phyloP scores from a whole-genome alignment of 805 yeast species.

The Zygotorulaspora sp. region DNA sequence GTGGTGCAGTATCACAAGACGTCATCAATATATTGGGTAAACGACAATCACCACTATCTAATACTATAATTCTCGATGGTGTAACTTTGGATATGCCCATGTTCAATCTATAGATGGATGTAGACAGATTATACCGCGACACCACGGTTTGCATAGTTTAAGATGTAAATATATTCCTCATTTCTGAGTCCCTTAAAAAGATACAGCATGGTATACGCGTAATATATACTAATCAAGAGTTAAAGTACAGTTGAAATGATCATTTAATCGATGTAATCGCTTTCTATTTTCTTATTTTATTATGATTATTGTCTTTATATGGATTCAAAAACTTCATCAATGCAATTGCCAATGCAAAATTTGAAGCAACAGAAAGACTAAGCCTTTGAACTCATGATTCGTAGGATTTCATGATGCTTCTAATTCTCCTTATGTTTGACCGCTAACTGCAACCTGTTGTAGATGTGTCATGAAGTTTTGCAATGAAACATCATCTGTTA shows the following conservation, averaged over 20 bases:
- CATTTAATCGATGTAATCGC: not conserved
- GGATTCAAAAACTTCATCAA: no score
- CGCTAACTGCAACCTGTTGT: slow-evolving; percentile 79
- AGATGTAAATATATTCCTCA: no score
- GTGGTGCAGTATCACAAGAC: slow-evolving; percentile 89
- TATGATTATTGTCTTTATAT: no score
- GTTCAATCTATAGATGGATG: slow-evolving; percentile 36
- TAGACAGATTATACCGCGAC: not conserved
- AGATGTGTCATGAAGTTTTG: slow-evolving; percentile 94
- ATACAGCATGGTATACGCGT: no score
- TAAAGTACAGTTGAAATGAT: not conserved
- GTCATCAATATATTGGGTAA: slow-evolving; percentile 75
- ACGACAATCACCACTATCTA: slow-evolving; percentile 77
- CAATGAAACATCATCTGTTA: slow-evolving; percentile 93
- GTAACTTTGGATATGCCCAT: slow-evolving; percentile 70
- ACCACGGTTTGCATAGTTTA: no score
- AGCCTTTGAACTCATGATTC: no score
- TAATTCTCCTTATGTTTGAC: slow-evolving; percentile 29
- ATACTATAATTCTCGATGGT: slow-evolving; percentile 74
- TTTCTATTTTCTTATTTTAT: not conserved
- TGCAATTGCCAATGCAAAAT: no score
- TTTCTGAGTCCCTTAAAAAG: no score
- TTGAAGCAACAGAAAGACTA: no score
- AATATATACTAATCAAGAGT: not conserved
- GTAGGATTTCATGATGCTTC: slow-evolving; percentile 2